Percentiles rank a stretch among this genome's conserved stretches.
Evolutionary conservation across 202 grass and related monocot species (phyloP).

Genomic region (Panicum virgatum): DNA sequence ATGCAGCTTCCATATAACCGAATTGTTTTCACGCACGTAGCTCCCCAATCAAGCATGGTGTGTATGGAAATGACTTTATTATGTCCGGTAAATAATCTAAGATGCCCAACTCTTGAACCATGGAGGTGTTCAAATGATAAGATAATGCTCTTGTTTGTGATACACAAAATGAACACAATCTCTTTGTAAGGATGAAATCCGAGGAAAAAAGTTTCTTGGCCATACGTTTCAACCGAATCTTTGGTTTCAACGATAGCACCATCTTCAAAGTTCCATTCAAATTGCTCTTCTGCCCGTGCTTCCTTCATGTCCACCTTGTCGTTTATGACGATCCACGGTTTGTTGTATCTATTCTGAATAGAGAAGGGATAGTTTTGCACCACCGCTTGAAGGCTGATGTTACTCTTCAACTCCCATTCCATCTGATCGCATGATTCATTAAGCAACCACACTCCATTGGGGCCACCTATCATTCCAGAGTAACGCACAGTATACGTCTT

Average conservation of each 20-base stretch:
- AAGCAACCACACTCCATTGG: background rate
- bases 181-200: too few species aligned
- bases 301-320: background rate
- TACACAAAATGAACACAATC: background rate
- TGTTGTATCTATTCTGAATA: background rate
- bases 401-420: background rate
- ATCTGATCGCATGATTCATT: background rate
- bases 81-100: background rate
- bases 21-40: too few species aligned
- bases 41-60: too few species aligned
- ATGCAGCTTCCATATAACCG: too few species aligned
- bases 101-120: background rate
- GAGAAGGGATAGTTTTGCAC: background rate
- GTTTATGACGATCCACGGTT: background rate
- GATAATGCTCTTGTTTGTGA: background rate
- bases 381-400: background rate
- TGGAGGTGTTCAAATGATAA: background rate
- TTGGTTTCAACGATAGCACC: background rate
- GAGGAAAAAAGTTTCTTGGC: too few species aligned
- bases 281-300: background rate
- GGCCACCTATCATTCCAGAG: background rate
- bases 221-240: background rate
- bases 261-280: background rate
- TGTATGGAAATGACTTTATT: too few species aligned
- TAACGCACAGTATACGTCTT: background rate